Evolutionary conservation across 371 early-diverging fungal species (phyloP), one percentile per base, ranked within the genome.

Genomic region (Mortierella sp.): DNA sequence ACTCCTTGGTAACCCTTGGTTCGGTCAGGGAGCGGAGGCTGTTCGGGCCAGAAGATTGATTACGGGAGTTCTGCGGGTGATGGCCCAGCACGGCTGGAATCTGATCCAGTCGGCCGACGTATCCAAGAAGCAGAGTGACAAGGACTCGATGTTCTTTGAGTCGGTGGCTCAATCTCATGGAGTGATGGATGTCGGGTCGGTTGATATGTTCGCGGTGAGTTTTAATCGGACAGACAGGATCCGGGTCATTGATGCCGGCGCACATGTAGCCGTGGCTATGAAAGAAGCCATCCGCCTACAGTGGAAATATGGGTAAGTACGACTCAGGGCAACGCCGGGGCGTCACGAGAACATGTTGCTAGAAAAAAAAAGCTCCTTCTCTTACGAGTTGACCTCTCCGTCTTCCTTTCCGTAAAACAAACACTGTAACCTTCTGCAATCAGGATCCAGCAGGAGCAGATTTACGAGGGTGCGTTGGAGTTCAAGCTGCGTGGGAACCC

Each of bases 1-100:
- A 47, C 14, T 78, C n/a, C 12, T 34, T n/a, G 78, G 78, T 6
- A 58, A 50, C 37, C 78, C 78, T 5, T 78, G 78, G 78, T 27
- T 15, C 2, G 62, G 55, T 1, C 28, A 62, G 28, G 57, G 62
- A 6, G 7, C 3, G 4, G 68, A 66, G 6, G 44, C 59, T 8
- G 56, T 71, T 23, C 21, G 9, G 7, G 54, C 78, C 0, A 44
- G 64, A 23, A n/a, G 48, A 28, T 47, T 78, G 11, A 23, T 78
- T 8, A 51, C 50, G 6, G 63, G 48, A 0, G 26, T 78, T 4
- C 43, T 78, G 23, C 30, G 27, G 41, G 37, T 46, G 4, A 60
- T 78, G 63, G 57, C 53, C 0, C 46, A 56, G 9, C 23, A 41
- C 6, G 78, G 78, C 0, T 78, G 78, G 78, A 56, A 60, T 24